Conservation (phyloP, 805 yeast species). For the Pichia exigua region DNA sequence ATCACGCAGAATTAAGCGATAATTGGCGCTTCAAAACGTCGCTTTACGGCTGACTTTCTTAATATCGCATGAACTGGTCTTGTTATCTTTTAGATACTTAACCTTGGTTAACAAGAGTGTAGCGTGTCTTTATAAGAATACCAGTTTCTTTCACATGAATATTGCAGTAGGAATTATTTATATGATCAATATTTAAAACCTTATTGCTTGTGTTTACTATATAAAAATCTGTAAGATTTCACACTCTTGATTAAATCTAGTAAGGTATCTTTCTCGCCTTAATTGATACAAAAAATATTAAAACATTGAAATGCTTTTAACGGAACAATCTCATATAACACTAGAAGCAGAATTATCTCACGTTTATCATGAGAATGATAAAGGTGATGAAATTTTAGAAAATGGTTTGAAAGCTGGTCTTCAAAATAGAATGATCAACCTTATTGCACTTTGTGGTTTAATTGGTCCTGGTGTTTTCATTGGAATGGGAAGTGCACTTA, state of each 20-base stretch:
- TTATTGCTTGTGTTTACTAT: background rate
- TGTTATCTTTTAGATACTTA: background rate
- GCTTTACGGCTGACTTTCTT: background rate
- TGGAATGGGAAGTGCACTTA: conserved; percentile 41
- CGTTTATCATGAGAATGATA: conserved; percentile 11
- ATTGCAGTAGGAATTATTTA: too few relatives aligned
- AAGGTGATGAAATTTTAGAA: conserved; percentile 13
- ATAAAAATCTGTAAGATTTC: background rate
- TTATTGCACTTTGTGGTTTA: conserved; percentile 35
- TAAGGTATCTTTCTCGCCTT: background rate
- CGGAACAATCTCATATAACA: conserved; percentile 7
- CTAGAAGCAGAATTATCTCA: conserved; percentile 8
- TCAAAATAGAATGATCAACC: conserved; percentile 17
- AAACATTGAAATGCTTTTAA: background rate
- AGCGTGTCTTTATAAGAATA: background rate
- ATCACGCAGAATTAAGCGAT: background rate
- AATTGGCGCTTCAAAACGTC: background rate
- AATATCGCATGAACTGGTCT: background rate
- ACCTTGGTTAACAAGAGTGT: background rate
- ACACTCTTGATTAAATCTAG: background rate
- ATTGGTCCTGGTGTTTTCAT: conserved; percentile 55
- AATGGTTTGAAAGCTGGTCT: conserved; percentile 17
- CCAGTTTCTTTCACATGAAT: background rate
- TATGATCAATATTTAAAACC: too few relatives aligned
- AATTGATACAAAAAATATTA: too few relatives aligned